A percentile compares a stretch with the other conserved stretches of the same genome.
These are phyloP conservation scores for Penicillium verhagenii DNA, from an alignment of 495 filamentous ascomycete genomes.

Conservation along the genomic window DNA sequence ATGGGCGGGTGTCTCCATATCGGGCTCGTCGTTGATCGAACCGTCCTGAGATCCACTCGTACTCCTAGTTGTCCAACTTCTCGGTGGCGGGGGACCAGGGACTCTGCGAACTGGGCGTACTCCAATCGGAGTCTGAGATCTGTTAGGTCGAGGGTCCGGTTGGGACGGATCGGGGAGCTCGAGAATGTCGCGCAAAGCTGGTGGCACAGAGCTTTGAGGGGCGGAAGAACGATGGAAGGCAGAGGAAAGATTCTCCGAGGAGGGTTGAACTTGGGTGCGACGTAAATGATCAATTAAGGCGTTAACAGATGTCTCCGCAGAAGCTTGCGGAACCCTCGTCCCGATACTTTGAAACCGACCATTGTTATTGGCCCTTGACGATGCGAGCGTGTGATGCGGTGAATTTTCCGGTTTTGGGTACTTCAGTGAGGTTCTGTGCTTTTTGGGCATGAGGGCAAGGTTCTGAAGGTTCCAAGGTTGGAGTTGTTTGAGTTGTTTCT, in stretches of 20 bases:
- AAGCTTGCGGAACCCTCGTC: background rate
- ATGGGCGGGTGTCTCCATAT: background rate
- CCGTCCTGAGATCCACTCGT: slow-evolving; percentile 7
- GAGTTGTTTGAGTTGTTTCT: too few relatives aligned
- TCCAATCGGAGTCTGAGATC: slow-evolving; percentile 36
- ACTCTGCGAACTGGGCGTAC: slow-evolving; percentile 48
- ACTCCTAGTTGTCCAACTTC: slow-evolving; percentile 62
- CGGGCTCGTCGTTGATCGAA: background rate
- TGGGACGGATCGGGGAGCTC: slow-evolving; percentile 69
- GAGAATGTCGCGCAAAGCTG: slow-evolving; percentile 57
- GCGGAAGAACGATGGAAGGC: slow-evolving; percentile 10
- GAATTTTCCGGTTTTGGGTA: slow-evolving; percentile 34
- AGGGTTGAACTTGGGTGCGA: slow-evolving; percentile 36
- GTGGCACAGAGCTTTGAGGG: slow-evolving; percentile 49
- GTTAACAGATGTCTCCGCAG: slow-evolving; percentile 36
- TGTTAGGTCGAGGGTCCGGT: slow-evolving; percentile 58
- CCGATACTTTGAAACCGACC: slow-evolving; percentile 16
- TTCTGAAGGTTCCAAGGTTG: slow-evolving; percentile 4
- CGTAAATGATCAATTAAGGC: slow-evolving; percentile 51
- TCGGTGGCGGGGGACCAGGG: slow-evolving; percentile 68
- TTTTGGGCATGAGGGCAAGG: slow-evolving; percentile 43
- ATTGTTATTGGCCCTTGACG: slow-evolving; percentile 30
- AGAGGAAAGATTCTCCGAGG: slow-evolving; percentile 15
- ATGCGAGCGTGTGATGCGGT: slow-evolving; percentile 40
- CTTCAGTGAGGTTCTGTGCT: slow-evolving; percentile 32